A percentile compares a stretch with the other conserved stretches of the same genome.
Conservation (phyloP, 192 early-diverging fungal species). For the Backusella psychrophila region DNA sequence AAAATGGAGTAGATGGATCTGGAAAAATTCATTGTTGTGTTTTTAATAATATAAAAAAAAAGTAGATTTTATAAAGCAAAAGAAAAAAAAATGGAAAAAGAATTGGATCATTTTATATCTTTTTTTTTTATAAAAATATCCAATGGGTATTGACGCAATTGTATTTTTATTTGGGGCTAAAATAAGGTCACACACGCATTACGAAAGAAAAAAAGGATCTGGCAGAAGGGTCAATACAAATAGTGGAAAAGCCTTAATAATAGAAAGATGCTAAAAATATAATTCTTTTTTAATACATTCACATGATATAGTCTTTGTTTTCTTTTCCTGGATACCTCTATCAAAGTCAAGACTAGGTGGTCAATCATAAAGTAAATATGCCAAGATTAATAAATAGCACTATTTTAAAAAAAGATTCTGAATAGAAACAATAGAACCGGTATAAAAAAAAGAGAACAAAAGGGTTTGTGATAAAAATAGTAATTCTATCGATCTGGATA, state of each 20-base stretch:
- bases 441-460: neutral
- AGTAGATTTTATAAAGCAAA: neutral
- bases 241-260: neutral
- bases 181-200: neutral
- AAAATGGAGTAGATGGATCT: neutral
- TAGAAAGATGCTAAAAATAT: neutral
- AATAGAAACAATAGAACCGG: neutral
- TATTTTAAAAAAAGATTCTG: neutral
- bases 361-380: neutral
- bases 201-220: neutral
- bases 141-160: slow-evolving; percentile 1
- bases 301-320: neutral
- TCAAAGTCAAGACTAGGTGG: neutral
- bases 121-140: neutral
- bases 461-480: neutral
- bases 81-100: neutral
- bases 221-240: neutral
- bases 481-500: neutral
- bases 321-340: neutral
- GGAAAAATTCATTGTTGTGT: neutral
- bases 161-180: neutral
- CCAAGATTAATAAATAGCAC: neutral
- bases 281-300: neutral
- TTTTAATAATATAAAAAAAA: neutral
- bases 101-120: neutral